phyloP scores from a whole-genome alignment of 164 flowering plant genomes.

The Cinnamomum chago region DNA sequence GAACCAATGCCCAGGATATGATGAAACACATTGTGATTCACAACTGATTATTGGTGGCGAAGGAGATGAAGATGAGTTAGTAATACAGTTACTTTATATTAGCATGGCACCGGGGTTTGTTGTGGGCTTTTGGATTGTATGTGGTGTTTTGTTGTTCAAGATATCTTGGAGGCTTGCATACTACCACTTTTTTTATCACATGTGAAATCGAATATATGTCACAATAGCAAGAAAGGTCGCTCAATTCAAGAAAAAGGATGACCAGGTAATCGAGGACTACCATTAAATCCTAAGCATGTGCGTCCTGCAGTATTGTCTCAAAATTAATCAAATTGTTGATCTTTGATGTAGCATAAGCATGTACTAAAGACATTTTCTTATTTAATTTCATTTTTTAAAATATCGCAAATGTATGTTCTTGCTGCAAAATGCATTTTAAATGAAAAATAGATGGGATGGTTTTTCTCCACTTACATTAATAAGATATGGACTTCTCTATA shows the following conservation, averaged over 20 bases:
- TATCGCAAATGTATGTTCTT: too few relatives aligned
- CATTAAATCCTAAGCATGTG: too few relatives aligned
- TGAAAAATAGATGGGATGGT: too few relatives aligned
- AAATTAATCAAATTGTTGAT: too few relatives aligned
- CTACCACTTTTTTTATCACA: background rate
- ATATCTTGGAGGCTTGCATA: conserved; percentile 13
- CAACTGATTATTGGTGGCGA: too few relatives aligned
- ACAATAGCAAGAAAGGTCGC: background rate
- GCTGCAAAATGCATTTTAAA: too few relatives aligned
- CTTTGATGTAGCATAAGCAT: rapidly evolving
- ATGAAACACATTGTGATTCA: background rate
- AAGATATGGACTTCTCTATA: too few relatives aligned
- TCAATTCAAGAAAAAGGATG: background rate
- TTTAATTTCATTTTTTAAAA: too few relatives aligned
- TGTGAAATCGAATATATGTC: background rate
- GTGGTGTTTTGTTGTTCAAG: conserved; percentile 2
- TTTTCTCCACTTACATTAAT: too few relatives aligned
- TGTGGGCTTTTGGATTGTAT: conserved; percentile 5
- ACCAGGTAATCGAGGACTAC: too few relatives aligned
- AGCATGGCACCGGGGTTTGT: conserved; percentile 10
- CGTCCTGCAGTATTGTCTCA: rapidly evolving
- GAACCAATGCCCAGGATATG: background rate
- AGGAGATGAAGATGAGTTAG: background rate
- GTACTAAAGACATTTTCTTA: too few relatives aligned
- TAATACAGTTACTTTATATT: background rate